Evolutionary conservation across 116 monocot genomes (phyloP), one percentile per base, ranked within the genome.

Genomic region (Phalaenopsis hybrid): DNA sequence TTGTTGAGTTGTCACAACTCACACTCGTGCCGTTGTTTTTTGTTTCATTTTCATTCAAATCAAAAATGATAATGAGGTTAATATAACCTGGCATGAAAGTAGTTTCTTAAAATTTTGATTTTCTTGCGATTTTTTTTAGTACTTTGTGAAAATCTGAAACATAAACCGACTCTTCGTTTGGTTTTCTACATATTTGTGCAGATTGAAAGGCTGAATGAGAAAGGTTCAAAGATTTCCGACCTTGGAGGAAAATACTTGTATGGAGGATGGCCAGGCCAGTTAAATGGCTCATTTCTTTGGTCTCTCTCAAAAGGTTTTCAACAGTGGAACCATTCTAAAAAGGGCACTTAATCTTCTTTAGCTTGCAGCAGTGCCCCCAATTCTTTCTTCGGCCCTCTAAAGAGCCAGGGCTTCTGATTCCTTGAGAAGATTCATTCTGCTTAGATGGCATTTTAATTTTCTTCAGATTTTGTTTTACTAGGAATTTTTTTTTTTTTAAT

Each of bases 151-250:
- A 41, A 55, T 55, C 17, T 55, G 55, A 55, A 17, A 15, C 13
- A 55, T 55, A 3, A 13, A 55, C 15, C 55, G 15, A 2, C 55
- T 55, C 16, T 55, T 15, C 55, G 2, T 55, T 41, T 55, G 15
- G 55, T 13, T 55, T 3, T 55, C 15, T 55, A 55, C 55, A 55
- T 15, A 0, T 55, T 16, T 55, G 16, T 85, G 81, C 90, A 94
- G 94, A 94, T 94, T 78, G 94, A 94, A 69, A 92, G 94, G 84
- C 88, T 81, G 21, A 88, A 88, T 59, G 92, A 85, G 74, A 82
- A 83, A 17, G 82, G 82, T n/a, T 77, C 89, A 49, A 86, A 81
- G 17, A 88, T 85, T 73, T 86, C 94, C 5, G 90, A 94, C 61
- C 84, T 94, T 33, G 92, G 85, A 83, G 86, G 94, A 61, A 88